phyloP scores from a whole-genome alignment of 768 basidiomycete species.

The Trametes meyenii region DNA sequence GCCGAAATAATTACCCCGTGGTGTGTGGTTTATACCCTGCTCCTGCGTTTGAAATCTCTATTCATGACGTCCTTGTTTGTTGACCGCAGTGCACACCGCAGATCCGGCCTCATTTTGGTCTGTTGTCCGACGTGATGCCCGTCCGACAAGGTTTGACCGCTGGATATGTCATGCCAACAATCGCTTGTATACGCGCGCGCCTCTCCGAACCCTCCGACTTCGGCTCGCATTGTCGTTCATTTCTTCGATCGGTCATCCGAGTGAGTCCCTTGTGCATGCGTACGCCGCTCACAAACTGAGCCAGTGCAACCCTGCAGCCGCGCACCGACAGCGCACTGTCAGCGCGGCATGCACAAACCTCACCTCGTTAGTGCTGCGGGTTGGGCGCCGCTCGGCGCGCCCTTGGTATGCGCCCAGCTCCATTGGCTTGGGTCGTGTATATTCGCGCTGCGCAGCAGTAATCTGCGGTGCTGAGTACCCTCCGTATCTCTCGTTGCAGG shows the following conservation, averaged over 20 bases:
- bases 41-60: background rate
- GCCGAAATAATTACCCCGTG: background rate
- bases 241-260: background rate
- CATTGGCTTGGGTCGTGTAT: background rate
- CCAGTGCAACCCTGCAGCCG: background rate
- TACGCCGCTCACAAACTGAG: background rate
- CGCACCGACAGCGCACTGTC: background rate
- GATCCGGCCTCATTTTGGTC: constrained; percentile 4
- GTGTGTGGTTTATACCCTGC: background rate
- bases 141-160: constrained; percentile 4
- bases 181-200: background rate
- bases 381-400: background rate
- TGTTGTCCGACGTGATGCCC: background rate
- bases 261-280: background rate
- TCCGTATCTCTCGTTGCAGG: background rate
- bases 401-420: background rate
- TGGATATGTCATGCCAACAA: background rate
- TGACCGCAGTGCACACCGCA: background rate
- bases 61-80: background rate
- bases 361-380: background rate
- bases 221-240: background rate
- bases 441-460: constrained; percentile 4
- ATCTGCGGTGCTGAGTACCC: background rate
- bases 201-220: background rate
- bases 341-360: background rate